Base-by-base conservation (phyloP, 1,284 basidiomycete genomes). In the Ustilago xerochloae region DNA sequence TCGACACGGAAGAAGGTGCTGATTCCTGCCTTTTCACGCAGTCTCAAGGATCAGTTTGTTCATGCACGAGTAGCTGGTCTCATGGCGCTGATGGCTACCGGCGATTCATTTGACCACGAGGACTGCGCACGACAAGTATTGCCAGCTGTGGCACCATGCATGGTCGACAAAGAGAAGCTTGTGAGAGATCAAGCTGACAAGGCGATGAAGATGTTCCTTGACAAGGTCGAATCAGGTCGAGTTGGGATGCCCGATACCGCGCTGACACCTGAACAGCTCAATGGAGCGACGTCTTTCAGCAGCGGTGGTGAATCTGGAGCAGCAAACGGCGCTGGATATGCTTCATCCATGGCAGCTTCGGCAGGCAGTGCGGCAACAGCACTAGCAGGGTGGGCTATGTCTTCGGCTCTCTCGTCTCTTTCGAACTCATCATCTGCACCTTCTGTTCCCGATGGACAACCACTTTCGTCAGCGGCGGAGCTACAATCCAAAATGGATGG, bases 51-150 rank as follows among this genome's bases (percentile, higher is more conserved):
- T 84, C 85, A 90, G 0, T 99, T 98, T 82, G 91, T 95, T 0
- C 96, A 97, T 82, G 92, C 94, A 1, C 89, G 97, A 29, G 93
- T 97, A 0, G 96, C 96, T 0, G 97, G 93, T 0, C 85, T 99
- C 43, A 94, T 96, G 93, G 93, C 94, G 15, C 90, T 98, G 77
- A 96, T 95, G 91, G 94, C 96, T 1, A 95, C 93, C 0, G 90
- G 91, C 16, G 95, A 97, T 30, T 92, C 91, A 68, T 99, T 93
- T 75, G 94, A 46, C 39, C 67, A 70, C 20, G 76, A 81, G 29
- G 79, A 81, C 30, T 59, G 71, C 24, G 82, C 82, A 0, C 47
- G 53, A 2, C 65, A 73, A 22, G 75, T 81, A 10, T 32, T 84
- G 20, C 82, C 82, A 0, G 76, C 78, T 1, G 63, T 83, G 18